Base-by-base conservation (phyloP, 192 early-diverging fungal genomes). In the Irineochytrium annulatum region DNA sequence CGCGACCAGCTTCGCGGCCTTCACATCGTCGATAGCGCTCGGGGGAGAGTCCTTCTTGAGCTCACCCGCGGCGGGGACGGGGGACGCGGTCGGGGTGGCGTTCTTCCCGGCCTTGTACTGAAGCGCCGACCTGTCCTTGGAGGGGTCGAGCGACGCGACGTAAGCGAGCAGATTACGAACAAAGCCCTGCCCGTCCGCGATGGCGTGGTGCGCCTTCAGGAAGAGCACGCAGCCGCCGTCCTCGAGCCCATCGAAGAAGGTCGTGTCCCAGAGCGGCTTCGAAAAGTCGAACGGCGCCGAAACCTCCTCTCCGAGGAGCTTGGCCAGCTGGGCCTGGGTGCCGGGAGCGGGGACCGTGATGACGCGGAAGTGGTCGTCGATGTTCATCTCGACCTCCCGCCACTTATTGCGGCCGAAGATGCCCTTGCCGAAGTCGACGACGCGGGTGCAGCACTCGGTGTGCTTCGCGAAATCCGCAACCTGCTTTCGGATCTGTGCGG, bases 141-240 rank as follows among this genome's bases (percentile, higher is more conserved):
- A 59, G 8, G 67, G 60, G 35, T 63, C 60, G 6, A 55, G 30
- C 1, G 48, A 20, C 19, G 60, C 48, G 27, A 71, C 62, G 39
- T 57, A 64, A 17, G 29, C 19, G 22, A 73, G 39, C 13, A 73
- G 54, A 22, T 11, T 34, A 5, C 68, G 31, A n/a, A 73, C 71
- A 34, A 73, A 73, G 1, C 67, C 71, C 34, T 73, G 71, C 13
- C 71, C 71, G 51, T 73, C 71, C 31, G 57, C 63, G 39, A 73
- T 67, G 34, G 52, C 41, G 48, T 71, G 69, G 17, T 13, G 67
- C 56, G 27, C 37, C 33, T 13, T 26, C 58, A 4, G 63, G 33
- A 48, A 69, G 17, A 29, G 29, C 54, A 20, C 34, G 6, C 33
- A n/a, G 0, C 43, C 34, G 6, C 56, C 63, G 43, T 49, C 57